These are phyloP conservation scores for Aureobasidium sp. DNA, from an alignment of 2,329 filamentous ascomycete species.

Conservation along the genomic window DNA sequence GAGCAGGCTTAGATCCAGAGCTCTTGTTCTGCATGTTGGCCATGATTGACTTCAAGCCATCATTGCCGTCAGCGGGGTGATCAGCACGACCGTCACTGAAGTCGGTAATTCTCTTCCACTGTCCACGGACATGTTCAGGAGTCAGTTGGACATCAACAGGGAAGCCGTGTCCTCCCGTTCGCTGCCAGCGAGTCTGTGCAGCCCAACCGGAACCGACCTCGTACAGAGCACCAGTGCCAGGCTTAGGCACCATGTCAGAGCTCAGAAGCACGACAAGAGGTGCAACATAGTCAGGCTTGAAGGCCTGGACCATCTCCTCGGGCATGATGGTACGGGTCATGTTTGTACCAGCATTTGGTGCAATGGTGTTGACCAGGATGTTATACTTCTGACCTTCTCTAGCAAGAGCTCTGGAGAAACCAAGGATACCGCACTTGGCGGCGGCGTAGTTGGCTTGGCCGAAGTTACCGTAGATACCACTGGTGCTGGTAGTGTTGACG, in stretches of 20 bases:
- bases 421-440: conserved; percentile 65
- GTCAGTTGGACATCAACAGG: conserved; percentile 74
- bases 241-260: conserved; percentile 76
- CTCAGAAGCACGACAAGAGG: conserved; percentile 83
- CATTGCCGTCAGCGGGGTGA: conserved; percentile 69
- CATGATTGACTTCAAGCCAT: conserved; percentile 71
- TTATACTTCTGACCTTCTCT: conserved; percentile 95
- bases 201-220: conserved; percentile 95
- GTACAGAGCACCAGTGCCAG: conserved; percentile 78
- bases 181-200: conserved; percentile 89
- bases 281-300: conserved; percentile 98
- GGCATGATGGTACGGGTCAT: conserved; percentile 94
- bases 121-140: conserved; percentile 70
- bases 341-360: conserved; percentile 89
- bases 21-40: conserved; percentile 77
- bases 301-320: conserved; percentile 94
- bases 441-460: conserved; percentile 97
- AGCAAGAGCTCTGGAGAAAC: conserved; percentile 87
- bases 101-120: conserved; percentile 71
- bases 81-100: conserved; percentile 86
- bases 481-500: conserved; percentile 93
- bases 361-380: conserved; percentile 97
- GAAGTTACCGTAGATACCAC: conserved; percentile 98
- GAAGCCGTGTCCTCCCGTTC: conserved; percentile 82
- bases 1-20: conserved; percentile 23